Evolutionary conservation across 352 stramenopile genomes (phyloP).

Genomic region (Pythium angustatum): DNA sequence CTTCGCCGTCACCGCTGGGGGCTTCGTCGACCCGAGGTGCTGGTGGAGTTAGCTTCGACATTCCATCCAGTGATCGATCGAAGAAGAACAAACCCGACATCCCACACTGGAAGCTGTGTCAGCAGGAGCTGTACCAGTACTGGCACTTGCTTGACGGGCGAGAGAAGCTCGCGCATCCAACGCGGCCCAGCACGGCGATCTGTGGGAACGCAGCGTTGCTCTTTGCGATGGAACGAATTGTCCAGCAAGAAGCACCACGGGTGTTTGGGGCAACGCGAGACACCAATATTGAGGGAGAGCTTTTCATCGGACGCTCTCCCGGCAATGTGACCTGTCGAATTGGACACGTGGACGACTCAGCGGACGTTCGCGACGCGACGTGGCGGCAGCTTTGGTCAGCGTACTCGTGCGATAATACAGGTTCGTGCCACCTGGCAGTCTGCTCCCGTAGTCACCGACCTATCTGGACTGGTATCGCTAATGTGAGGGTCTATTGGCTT

Average conservation of each 20-base stretch:
- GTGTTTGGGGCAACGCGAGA: not conserved
- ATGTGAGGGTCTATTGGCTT: not conserved
- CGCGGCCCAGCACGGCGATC: constrained; percentile 58
- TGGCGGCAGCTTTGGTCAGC: constrained; percentile 31
- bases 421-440: not conserved
- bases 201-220: constrained; percentile 70
- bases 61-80: not conserved
- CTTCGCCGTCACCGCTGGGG: not conserved
- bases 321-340: not conserved
- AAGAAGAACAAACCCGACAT: not conserved
- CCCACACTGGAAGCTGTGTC: constrained; percentile 12
- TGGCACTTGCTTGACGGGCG: constrained; percentile 56
- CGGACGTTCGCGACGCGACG: not conserved
- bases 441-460: too few relatives aligned
- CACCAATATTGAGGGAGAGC: not conserved
- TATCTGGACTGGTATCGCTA: not conserved
- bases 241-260: not conserved
- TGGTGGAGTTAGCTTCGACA: constrained; percentile 14
- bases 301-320: constrained; percentile 13
- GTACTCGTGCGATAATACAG: constrained; percentile 16
- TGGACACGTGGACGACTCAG: constrained; percentile 9
- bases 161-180: constrained; percentile 40
- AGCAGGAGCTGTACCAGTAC: constrained; percentile 36
- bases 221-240: constrained; percentile 30
- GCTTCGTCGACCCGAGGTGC: not conserved